These are phyloP conservation scores for Colletotrichum caudatum DNA, from an alignment of 2,329 filamentous ascomycete genomes.

Conservation along the genomic window DNA sequence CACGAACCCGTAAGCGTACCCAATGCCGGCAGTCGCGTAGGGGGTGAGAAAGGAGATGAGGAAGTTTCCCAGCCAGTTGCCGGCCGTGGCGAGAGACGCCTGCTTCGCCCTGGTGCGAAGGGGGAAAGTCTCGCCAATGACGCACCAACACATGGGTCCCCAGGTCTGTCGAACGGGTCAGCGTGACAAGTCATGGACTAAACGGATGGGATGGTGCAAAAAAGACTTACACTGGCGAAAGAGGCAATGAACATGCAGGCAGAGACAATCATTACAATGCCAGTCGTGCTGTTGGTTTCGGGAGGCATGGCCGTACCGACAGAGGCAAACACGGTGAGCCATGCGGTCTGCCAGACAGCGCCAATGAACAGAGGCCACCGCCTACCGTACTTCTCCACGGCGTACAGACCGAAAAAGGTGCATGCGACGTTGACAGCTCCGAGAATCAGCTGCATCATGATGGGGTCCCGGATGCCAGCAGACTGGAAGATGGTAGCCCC, in stretches of 20 bases:
- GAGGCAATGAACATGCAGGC: slow-evolving; percentile 81
- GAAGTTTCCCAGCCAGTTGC: slow-evolving; percentile 74
- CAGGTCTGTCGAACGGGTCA: slow-evolving; percentile 61
- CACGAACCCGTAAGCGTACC: slow-evolving; percentile 74
- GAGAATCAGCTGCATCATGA: slow-evolving; percentile 76
- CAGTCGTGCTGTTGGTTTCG: slow-evolving; percentile 59
- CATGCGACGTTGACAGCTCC: slow-evolving; percentile 75
- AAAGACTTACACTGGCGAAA: slow-evolving; percentile 63
- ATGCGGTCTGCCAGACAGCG: slow-evolving; percentile 74
- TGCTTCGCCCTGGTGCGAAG: slow-evolving; percentile 66
- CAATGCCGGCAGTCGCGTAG: slow-evolving; percentile 71
- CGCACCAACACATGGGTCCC: slow-evolving; percentile 78
- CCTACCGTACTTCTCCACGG: slow-evolving; percentile 77
- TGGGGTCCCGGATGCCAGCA: slow-evolving; percentile 74
- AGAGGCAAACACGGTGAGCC: slow-evolving; percentile 73
- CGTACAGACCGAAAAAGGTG: slow-evolving; percentile 75
- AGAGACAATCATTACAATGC: slow-evolving; percentile 77
- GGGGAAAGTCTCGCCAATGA: slow-evolving; percentile 75
- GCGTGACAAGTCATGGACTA: neutral
- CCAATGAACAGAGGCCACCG: slow-evolving; percentile 75
- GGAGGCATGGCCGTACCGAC: slow-evolving; percentile 63
- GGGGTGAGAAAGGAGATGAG: slow-evolving; percentile 77
- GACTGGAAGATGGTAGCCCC: slow-evolving; percentile 75
- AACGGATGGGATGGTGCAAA: neutral
- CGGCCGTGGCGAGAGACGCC: slow-evolving; percentile 65